A percentile compares a stretch with the other conserved stretches of the same genome.
Evolutionary conservation across 345 rosid genomes (phyloP).

Genomic region (Odontarrhena argentea): DNA sequence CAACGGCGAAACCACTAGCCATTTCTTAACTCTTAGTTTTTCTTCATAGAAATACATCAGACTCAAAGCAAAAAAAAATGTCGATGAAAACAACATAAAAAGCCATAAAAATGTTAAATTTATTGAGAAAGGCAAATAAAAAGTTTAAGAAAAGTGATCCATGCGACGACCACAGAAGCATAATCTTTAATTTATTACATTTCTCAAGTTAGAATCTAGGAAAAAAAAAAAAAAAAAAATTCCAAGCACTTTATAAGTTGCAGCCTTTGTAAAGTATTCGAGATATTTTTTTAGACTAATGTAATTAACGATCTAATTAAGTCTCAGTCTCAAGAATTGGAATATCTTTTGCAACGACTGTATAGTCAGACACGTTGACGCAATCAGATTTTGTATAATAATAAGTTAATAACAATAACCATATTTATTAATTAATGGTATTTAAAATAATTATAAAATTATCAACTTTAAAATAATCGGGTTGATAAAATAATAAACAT

Average conservation of each 20-base stretch:
- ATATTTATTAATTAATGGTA: not conserved
- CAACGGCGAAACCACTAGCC: slow-evolving; percentile 30
- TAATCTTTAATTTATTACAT: slow-evolving; percentile 24
- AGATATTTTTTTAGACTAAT: slow-evolving; percentile 20
- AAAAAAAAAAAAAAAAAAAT: not conserved
- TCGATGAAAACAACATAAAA: slow-evolving; percentile 13
- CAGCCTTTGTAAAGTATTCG: slow-evolving; percentile 39
- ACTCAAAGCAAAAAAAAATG: slow-evolving; percentile 13
- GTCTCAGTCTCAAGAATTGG: slow-evolving; percentile 13
- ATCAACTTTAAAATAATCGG: not conserved
- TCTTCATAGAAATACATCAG: not conserved
- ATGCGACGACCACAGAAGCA: slow-evolving; percentile 40
- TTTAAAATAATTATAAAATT: not conserved
- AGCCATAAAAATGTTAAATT: not conserved
- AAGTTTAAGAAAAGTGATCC: slow-evolving; percentile 34
- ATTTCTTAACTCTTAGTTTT: slow-evolving; percentile 24
- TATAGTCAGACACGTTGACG: slow-evolving; percentile 22
- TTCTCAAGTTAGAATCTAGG: slow-evolving; percentile 6
- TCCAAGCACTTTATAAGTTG: slow-evolving; percentile 40
- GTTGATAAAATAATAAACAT: not conserved
- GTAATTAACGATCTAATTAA: slow-evolving; percentile 27
- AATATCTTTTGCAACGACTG: slow-evolving; percentile 27
- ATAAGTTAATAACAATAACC: too few relatives aligned
- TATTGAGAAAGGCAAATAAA: slow-evolving; percentile 28
- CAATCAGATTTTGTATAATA: not conserved